Evolutionary conservation across 106 monocot genomes (phyloP).

Genomic region (Chionographis japonica): DNA sequence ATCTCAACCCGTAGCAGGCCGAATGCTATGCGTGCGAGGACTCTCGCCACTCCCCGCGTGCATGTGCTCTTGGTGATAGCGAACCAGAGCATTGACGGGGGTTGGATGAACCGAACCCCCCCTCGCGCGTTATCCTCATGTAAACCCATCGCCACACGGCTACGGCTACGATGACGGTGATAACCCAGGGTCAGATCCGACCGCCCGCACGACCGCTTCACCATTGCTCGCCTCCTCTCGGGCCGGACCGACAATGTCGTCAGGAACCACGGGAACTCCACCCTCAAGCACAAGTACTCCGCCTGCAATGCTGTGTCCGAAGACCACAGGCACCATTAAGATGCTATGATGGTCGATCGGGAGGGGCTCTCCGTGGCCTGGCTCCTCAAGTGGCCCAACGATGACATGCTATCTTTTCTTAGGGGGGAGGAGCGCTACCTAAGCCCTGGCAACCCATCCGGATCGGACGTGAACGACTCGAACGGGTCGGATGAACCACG

Average conservation of each 20-base stretch:
- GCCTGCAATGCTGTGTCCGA: neutral
- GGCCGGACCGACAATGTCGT: constrained; percentile 79
- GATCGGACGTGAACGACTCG: constrained; percentile 32
- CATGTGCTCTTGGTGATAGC: too few species aligned
- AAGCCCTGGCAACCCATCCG: constrained; percentile 28
- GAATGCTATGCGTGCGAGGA: too few species aligned
- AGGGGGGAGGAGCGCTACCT: constrained; percentile 1
- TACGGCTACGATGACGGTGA: too few species aligned
- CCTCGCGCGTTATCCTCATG: too few species aligned
- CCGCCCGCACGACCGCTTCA: constrained; percentile 46
- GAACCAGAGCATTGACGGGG: too few species aligned
- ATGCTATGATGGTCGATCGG: neutral
- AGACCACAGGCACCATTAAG: neutral
- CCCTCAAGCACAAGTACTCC: constrained; percentile 51
- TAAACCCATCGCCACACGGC: too few species aligned
- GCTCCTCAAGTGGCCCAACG: constrained; percentile 17
- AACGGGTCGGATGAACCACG: too few species aligned
- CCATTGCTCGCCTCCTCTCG: constrained; percentile 57
- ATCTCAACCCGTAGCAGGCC: too few species aligned
- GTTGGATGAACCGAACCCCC: too few species aligned
- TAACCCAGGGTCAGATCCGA: too few species aligned
- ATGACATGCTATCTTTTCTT: constrained; percentile 10
- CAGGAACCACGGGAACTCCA: constrained; percentile 82
- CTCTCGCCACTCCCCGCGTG: too few species aligned
- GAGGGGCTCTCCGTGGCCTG: constrained; percentile 3